Evolutionary conservation across 2,329 filamentous ascomycete species (phyloP).

Genomic region (Microcera coccophila): DNA sequence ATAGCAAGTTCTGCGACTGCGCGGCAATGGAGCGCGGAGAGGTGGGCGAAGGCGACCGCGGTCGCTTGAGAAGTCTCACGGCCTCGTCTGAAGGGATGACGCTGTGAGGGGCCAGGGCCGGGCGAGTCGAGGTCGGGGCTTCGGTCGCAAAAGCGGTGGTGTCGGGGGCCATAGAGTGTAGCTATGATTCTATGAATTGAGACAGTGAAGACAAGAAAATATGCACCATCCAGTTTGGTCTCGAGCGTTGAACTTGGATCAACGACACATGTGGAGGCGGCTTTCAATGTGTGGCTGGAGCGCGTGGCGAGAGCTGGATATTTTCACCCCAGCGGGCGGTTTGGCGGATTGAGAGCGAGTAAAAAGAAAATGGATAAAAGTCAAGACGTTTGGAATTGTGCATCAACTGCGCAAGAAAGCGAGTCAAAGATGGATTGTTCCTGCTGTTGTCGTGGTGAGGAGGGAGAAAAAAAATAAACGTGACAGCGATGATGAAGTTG

Average conservation of each 20-base stretch:
- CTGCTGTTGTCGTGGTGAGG: conserved; percentile 4
- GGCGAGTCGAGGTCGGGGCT: conserved; percentile 39
- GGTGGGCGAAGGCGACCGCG: conserved; percentile 45
- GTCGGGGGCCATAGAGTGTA: conserved; percentile 51
- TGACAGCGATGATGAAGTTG: conserved; percentile 10
- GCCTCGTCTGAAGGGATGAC: conserved; percentile 39
- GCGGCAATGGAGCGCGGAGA: conserved; percentile 32
- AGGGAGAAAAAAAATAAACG: too few species aligned
- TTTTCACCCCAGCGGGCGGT: conserved; percentile 20
- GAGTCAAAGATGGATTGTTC: conserved; percentile 13
- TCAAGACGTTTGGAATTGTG: conserved; percentile 17
- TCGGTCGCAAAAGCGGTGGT: conserved; percentile 51
- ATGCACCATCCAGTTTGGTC: conserved; percentile 23
- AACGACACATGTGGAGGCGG: conserved; percentile 36
- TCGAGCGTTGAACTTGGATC: conserved; percentile 23
- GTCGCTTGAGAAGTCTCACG: conserved; percentile 42
- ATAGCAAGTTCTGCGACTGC: conserved; percentile 29
- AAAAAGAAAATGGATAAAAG: neutral
- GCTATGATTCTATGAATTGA: conserved; percentile 19
- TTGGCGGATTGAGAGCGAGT: conserved; percentile 5
- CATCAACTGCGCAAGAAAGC: conserved; percentile 15
- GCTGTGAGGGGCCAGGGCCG: conserved; percentile 34
- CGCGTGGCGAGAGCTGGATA: conserved; percentile 42
- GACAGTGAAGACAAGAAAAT: conserved; percentile 8
- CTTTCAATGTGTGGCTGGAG: conserved; percentile 40